Conservation (phyloP, 352 stramenopile genomes). For the Globisporangium ultimum region DNA sequence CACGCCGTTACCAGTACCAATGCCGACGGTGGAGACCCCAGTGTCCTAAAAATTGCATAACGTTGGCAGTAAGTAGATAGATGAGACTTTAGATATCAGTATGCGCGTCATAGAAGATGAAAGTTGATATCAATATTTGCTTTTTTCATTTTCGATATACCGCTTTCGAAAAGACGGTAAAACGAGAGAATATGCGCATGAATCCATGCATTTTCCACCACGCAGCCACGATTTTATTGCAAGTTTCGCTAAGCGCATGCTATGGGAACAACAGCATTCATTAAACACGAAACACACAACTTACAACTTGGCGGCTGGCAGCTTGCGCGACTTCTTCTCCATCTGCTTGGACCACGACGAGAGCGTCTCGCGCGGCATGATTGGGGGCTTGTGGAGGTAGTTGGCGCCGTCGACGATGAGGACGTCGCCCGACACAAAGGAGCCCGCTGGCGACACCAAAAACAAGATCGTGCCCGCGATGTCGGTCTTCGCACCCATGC, state of each 20-base stretch:
- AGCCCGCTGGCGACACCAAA: slow-evolving; percentile 69
- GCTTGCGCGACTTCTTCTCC: slow-evolving; percentile 67
- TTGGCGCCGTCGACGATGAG: slow-evolving; percentile 82
- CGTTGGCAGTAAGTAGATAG: no score
- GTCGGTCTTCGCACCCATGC: slow-evolving; percentile 79
- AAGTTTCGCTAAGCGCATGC: no score
- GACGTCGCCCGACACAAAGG: slow-evolving; percentile 80
- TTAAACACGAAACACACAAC: no score
- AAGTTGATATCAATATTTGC: no score
- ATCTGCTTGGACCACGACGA: slow-evolving; percentile 73
- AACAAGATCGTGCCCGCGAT: slow-evolving; percentile 83
- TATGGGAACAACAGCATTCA: no score
- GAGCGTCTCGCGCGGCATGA: slow-evolving; percentile 71
- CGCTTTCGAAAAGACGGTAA: not conserved
- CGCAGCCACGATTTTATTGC: no score
- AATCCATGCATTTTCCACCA: not conserved
- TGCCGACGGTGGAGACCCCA: no score
- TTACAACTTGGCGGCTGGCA: slow-evolving; percentile 18
- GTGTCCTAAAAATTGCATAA: no score
- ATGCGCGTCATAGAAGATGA: no score
- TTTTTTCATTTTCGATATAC: no score
- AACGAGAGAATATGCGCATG: not conserved
- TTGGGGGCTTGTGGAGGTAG: slow-evolving; percentile 75
- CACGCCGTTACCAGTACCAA: slow-evolving; percentile 47
- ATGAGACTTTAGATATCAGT: no score